Evolutionary conservation across 371 early-diverging fungal species (phyloP), one percentile per base, ranked within the genome.

Genomic region (Actinomucor elegans): DNA sequence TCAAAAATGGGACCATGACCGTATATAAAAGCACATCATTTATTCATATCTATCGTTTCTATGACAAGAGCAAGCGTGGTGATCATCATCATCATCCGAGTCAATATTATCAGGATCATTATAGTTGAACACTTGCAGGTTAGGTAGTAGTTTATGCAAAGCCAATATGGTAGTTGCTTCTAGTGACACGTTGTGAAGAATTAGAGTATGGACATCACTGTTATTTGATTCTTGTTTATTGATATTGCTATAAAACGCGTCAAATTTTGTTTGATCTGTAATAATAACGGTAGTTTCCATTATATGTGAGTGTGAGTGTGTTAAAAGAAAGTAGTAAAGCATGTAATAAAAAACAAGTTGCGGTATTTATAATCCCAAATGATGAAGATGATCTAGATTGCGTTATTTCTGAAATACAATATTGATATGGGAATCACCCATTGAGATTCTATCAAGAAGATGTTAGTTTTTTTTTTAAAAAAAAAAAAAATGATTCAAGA

Each of bases 331-430:
- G 24, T 24, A 40, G 41, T 11, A 43, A 43, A 11, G 11, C 12
- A 21, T 24, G 26, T 37, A 5, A 18, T 40, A 24, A 24, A 21
- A 24, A 18, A 24, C 10, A 11, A 21, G 12, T 8, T 40, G 18
- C 8, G 11, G 6, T 11, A 14, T 27, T 43, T 26, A 33, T 33
- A n/a, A n/a, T n/a, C n/a, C n/a, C n/a, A n/a, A n/a, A n/a, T n/a
- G n/a, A n/a, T n/a, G n/a, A n/a, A n/a, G n/a, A n/a, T n/a, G n/a
- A n/a, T n/a, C n/a, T n/a, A n/a, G n/a, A n/a, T n/a, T n/a, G n/a
- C n/a, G n/a, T 43, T 40, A 55, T 55, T 55, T 55, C 15, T 55
- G 37, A 37, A 55, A 55, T 15, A 33, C 18, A 15, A 55, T 36
- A 11, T 18, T 47, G 26, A 55, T 48, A 28, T 48, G 55, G 10